Evolutionary conservation across 208 protist species (phyloP).

Genomic region (Jaenimonas drosophilae): DNA sequence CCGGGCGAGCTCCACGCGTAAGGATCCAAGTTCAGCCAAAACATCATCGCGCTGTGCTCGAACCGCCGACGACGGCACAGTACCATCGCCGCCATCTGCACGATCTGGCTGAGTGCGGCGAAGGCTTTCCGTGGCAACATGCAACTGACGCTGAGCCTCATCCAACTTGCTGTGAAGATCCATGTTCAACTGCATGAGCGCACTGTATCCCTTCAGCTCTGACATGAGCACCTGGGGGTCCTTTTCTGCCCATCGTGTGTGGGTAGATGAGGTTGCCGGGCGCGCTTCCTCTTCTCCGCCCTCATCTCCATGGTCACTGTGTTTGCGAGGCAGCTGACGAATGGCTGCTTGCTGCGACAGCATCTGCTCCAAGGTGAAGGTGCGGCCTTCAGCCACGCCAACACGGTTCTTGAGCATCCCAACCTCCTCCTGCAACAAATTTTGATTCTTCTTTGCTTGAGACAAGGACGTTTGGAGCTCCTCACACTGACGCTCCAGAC

Average conservation of each 20-base stretch:
- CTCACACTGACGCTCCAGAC: slow-evolving; percentile 20
- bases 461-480: slow-evolving; percentile 10
- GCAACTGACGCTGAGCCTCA: slow-evolving; percentile 24
- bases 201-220: slow-evolving; percentile 53
- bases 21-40: too few relatives aligned
- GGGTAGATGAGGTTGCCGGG: background rate
- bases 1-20: too few relatives aligned
- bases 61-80: too few relatives aligned
- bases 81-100: too few relatives aligned
- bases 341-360: too few relatives aligned
- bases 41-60: too few relatives aligned
- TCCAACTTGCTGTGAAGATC: slow-evolving; percentile 23
- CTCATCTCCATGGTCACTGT: too few relatives aligned
- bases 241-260: background rate
- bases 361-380: slow-evolving; percentile 6
- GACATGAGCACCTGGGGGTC: slow-evolving; percentile 16
- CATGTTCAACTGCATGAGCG: slow-evolving; percentile 53
- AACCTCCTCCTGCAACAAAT: slow-evolving; percentile 30
- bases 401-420: slow-evolving; percentile 23
- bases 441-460: slow-evolving; percentile 13
- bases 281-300: background rate
- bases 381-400: slow-evolving; percentile 18
- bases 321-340: background rate
- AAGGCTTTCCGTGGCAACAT: slow-evolving; percentile 4
- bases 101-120: too few relatives aligned